These are phyloP conservation scores for Talaromyces sp. DNA, from an alignment of 2,329 filamentous ascomycete species.

Conservation along the genomic window DNA sequence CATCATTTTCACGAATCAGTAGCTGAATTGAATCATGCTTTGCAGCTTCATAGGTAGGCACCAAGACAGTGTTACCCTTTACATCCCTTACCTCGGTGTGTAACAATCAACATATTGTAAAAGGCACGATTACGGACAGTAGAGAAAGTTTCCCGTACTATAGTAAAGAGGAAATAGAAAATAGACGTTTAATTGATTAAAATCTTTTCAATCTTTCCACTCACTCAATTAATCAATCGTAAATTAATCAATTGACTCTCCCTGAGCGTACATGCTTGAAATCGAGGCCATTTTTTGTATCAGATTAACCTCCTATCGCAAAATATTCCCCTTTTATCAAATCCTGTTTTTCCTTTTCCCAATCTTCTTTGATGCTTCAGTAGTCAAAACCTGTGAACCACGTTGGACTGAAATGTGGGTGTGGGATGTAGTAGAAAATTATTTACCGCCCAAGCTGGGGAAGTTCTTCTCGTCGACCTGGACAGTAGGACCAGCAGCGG, in stretches of 20 bases:
- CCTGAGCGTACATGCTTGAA: constrained; percentile 12
- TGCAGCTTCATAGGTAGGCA: background rate
- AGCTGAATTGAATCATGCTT: background rate
- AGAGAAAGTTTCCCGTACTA: background rate
- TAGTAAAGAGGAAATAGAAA: background rate
- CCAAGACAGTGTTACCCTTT: background rate
- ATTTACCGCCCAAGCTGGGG: constrained; percentile 43
- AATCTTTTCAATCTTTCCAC: constrained; percentile 1
- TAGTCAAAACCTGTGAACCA: background rate
- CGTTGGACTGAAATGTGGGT: background rate
- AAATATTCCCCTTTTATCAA: constrained; percentile 6
- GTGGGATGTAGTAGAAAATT: constrained; percentile 19
- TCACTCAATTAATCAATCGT: constrained; percentile 10
- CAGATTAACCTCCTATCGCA: constrained; percentile 6
- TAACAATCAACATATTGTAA: background rate
- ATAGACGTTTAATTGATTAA: background rate
- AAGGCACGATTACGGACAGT: background rate
- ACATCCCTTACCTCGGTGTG: background rate
- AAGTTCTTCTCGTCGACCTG: constrained; percentile 47
- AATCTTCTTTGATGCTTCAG: constrained; percentile 2
- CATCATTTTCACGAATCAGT: background rate
- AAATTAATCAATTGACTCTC: constrained; percentile 3
- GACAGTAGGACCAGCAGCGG: constrained; percentile 26
- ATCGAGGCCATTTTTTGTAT: constrained; percentile 9
- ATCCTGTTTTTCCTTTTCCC: constrained; percentile 1